Evolutionary conservation across 148 eudicot genomes (phyloP).

Genomic region (Cornus florida): DNA sequence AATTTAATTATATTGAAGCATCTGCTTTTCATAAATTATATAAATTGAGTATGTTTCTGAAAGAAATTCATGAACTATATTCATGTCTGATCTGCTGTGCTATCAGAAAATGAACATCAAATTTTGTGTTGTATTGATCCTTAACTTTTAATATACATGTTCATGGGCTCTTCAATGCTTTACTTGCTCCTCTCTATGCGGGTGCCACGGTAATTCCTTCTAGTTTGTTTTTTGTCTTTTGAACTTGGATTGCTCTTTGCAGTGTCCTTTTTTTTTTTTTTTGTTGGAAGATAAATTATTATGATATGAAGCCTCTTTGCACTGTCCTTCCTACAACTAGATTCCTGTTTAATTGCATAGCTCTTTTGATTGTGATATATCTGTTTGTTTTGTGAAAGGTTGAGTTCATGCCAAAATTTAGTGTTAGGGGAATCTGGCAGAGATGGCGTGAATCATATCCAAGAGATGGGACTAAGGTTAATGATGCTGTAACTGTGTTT

Average conservation of each 20-base stretch:
- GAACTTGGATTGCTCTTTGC: background rate
- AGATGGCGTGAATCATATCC: conserved; percentile 98
- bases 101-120: background rate
- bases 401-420: conserved; percentile 95
- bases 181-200: conserved; percentile 89
- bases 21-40: conserved; percentile 5
- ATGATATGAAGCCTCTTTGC: too few relatives aligned
- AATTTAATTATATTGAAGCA: conserved; percentile 2
- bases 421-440: conserved; percentile 98
- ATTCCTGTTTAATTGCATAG: background rate
- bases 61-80: background rate
- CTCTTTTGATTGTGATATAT: background rate
- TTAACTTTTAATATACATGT: conserved; percentile 77
- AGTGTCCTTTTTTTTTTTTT: too few relatives aligned
- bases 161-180: conserved; percentile 95
- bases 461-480: conserved; percentile 52
- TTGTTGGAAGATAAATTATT: too few relatives aligned
- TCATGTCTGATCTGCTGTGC: background rate
- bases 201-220: conserved; percentile 70
- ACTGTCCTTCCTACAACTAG: background rate
- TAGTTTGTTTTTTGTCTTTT: conserved; percentile 1
- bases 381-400: conserved; percentile 51
- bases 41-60: conserved; percentile 7
- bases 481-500: conserved; percentile 78
- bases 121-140: conserved; percentile 27